Percentiles rank a stretch among this genome's conserved stretches.
These are phyloP conservation scores for Whalleya microplaca DNA, from an alignment of 2,329 filamentous ascomycete species.

Conservation along the genomic window DNA sequence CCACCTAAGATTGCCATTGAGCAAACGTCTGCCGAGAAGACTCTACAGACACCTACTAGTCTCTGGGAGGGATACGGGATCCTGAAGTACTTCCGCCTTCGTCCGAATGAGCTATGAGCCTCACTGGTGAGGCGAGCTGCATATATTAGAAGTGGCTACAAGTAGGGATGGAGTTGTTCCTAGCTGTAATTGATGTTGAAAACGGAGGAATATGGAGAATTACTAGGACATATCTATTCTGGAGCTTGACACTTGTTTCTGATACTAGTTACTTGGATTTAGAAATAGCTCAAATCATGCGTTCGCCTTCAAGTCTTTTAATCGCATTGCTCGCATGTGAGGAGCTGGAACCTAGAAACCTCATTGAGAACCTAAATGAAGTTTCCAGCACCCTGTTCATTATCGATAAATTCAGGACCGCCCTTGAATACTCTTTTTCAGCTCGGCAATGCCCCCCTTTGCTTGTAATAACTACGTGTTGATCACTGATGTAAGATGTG, in stretches of 20 bases:
- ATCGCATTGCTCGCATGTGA: no score
- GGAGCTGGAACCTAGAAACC: neutral
- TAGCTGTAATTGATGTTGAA: no score
- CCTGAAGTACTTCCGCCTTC: slow-evolving; percentile 13
- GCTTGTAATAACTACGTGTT: no score
- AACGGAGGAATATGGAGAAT: no score
- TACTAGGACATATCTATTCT: no score
- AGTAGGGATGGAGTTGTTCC: neutral
- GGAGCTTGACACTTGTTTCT: no score
- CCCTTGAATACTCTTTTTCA: neutral
- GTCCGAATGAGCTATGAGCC: slow-evolving; percentile 1
- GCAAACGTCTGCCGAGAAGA: neutral
- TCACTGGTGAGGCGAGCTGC: neutral
- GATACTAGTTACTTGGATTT: no score
- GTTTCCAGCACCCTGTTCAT: neutral
- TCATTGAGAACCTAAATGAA: neutral
- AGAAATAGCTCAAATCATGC: no score
- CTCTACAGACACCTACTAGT: neutral
- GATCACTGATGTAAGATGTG: no score
- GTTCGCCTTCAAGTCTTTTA: no score
- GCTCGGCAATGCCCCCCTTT: no score
- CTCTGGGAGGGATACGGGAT: slow-evolving; percentile 15
- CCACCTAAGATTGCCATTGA: neutral
- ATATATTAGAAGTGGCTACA: neutral
- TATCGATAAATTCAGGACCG: neutral